Base-by-base conservation (phyloP, 306 rosid genomes). In the Fragaria iinumae region DNA sequence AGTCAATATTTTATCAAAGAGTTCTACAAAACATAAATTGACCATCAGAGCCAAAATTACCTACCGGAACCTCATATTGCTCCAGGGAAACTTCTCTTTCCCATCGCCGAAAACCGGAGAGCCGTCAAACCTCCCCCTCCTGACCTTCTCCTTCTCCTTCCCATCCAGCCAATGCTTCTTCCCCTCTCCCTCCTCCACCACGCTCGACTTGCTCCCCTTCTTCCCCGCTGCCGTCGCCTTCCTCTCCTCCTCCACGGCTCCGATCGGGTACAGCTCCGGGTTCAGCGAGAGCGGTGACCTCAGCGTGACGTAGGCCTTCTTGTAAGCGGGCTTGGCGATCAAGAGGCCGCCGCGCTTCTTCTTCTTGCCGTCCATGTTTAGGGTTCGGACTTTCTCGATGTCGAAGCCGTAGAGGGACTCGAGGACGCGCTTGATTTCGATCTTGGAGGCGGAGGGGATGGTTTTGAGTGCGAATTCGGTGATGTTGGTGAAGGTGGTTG, bases 241-340 rank as follows among this genome's bases (percentile, higher is more conserved):
- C 81, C 74, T 77, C 10, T 80, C 88, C 69, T 87, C 84, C 67
- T 84, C 85, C 60, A 87, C 72, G 1, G 83, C 23, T n/a, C 86
- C 82, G 55, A 86, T 80, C 0, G 90, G 96, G 39, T 55, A 87
- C 38, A 90, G 72, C 72, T 76, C 84, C 12, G 80, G 83, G 6
- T 91, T 73, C 75, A 86, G 56, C 2, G 97, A 86, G 67, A 89
- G 83, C 1, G 97, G 91, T 8, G 49, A 83, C 77, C 69, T 82
- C 55, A 92, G 93, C 36, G 97, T 92, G 27, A 92, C 86, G 62
- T 95, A 95, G 60, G 96, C 97, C 84, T 95, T 95, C 79, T 95
- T 95, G 84, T 92, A 95, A 67, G 90, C 89, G 0, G 98, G 98
- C 41, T 86, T 89, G 2, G 95, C 90, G 32, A 89, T 34, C 70